These are phyloP conservation scores for Fusarium armeniacum DNA, from an alignment of 2,329 filamentous ascomycete genomes.

Conservation along the genomic window DNA sequence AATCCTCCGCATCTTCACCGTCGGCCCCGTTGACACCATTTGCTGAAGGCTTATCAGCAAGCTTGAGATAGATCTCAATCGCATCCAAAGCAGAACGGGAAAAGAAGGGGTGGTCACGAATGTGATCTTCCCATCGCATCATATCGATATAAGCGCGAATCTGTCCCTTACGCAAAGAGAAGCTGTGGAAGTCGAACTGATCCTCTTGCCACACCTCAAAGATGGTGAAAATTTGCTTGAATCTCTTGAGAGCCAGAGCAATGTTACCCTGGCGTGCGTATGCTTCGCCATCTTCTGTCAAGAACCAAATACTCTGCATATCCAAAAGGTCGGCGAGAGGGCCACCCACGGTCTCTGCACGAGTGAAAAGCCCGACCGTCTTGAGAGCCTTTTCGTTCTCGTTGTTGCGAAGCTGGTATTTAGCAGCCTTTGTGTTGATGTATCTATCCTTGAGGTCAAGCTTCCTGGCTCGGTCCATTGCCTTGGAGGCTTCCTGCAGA, in stretches of 20 bases:
- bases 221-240: slow-evolving; percentile 89
- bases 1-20: slow-evolving; percentile 66
- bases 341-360: slow-evolving; percentile 89
- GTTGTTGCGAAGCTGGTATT: slow-evolving; percentile 94
- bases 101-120: slow-evolving; percentile 95
- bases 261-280: slow-evolving; percentile 85
- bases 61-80: slow-evolving; percentile 81
- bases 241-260: slow-evolving; percentile 90
- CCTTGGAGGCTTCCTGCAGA: slow-evolving; percentile 81
- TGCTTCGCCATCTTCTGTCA: slow-evolving; percentile 94
- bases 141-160: slow-evolving; percentile 96
- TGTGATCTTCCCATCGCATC: slow-evolving; percentile 93
- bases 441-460: slow-evolving; percentile 93
- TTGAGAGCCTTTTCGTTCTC: slow-evolving; percentile 87
- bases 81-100: slow-evolving; percentile 85
- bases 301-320: slow-evolving; percentile 98
- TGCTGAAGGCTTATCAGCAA: slow-evolving; percentile 80
- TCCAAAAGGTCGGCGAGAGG: slow-evolving; percentile 92
- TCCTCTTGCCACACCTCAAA: slow-evolving; percentile 99
- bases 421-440: slow-evolving; percentile 98
- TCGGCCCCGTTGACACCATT: slow-evolving; percentile 73
- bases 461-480: slow-evolving; percentile 88
- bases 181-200: slow-evolving; percentile 98
- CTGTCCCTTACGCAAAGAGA: slow-evolving; percentile 96
- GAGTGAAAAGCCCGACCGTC: slow-evolving; percentile 94